Evolutionary conservation across 2,329 filamentous ascomycete species (phyloP), one percentile per base, ranked within the genome.

Genomic region (Diaporthe aspalathi): DNA sequence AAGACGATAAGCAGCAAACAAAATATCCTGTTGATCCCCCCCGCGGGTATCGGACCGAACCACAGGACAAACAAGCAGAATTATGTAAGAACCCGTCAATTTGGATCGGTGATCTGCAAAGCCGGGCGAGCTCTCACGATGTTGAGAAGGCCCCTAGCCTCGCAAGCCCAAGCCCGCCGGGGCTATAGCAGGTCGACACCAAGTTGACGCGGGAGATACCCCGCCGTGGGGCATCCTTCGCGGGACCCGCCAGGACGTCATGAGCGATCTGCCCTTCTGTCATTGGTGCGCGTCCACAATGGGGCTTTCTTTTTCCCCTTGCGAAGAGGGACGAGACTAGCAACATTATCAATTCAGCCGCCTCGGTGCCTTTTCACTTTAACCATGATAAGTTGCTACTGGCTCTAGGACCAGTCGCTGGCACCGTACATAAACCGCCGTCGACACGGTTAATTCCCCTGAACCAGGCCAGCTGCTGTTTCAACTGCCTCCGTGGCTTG

Each of bases 91-190:
- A 38, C 20, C 32, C 29, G n/a, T 62, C n/a, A 5, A 35, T 17
- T 40, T 27, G n/a, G 53, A 66, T 38, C 62, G 32, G 52, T 57
- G 69, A 67, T 67, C 62, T 67, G 52, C 68, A 54, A 70, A 57
- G 43, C 69, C 69, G 62, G 62, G 32, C 60, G 60, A 65, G 43
- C 20, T 63, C 43, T 63, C 60, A 63, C 43, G 20, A 49, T 35
- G 60, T 5, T 12, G 54, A 20, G 24, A 53, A 8, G 7, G 24
- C 16, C 14, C 16, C 40, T 32, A 17, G 11, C 53, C 53, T 56
- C n/a, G 22, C 54, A 32, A n/a, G 32, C 32, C 32, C 32, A 32
- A n/a, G n/a, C 32, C 32, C 8, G 32, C 32, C n/a, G n/a, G n/a
- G n/a, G n/a, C n/a, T n/a, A n/a, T 16, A 40, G 57, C 35, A 63